Evolutionary conservation across 2,329 filamentous ascomycete genomes (phyloP).

Genomic region (Myriosclerotinia curreyana): DNA sequence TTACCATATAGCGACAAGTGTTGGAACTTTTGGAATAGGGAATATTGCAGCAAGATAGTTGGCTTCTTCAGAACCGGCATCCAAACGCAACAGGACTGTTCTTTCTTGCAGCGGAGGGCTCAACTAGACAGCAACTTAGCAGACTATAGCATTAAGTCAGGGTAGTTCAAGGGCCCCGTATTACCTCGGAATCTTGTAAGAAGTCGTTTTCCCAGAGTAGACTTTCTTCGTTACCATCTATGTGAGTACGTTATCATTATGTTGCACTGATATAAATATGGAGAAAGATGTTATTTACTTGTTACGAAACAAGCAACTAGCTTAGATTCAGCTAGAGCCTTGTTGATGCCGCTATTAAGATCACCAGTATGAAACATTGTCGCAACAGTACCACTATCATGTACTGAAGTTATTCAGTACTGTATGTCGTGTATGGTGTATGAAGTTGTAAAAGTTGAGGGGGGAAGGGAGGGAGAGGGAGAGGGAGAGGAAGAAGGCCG

Average conservation of each 20-base stretch:
- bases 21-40: constrained; percentile 73
- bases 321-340: constrained; percentile 71
- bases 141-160: constrained; percentile 10
- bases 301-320: constrained; percentile 82
- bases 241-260: constrained; percentile 20
- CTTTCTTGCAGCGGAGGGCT: constrained; percentile 55
- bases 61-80: constrained; percentile 74
- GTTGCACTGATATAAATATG: background rate
- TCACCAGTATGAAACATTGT: constrained; percentile 79
- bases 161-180: constrained; percentile 24
- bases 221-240: constrained; percentile 70
- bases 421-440: background rate
- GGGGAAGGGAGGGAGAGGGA: background rate
- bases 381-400: background rate
- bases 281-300: constrained; percentile 47
- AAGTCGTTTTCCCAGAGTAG: constrained; percentile 70
- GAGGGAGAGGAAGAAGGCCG: too few species aligned
- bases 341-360: constrained; percentile 75
- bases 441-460: background rate
- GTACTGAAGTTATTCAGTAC: background rate
- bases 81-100: constrained; percentile 67
- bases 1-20: constrained; percentile 73
- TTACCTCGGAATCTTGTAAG: constrained; percentile 55
- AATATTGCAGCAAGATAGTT: constrained; percentile 79
- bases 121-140: constrained; percentile 45